Conservation (phyloP, 352 stramenopile genomes). For the Phytophthora multivora region DNA sequence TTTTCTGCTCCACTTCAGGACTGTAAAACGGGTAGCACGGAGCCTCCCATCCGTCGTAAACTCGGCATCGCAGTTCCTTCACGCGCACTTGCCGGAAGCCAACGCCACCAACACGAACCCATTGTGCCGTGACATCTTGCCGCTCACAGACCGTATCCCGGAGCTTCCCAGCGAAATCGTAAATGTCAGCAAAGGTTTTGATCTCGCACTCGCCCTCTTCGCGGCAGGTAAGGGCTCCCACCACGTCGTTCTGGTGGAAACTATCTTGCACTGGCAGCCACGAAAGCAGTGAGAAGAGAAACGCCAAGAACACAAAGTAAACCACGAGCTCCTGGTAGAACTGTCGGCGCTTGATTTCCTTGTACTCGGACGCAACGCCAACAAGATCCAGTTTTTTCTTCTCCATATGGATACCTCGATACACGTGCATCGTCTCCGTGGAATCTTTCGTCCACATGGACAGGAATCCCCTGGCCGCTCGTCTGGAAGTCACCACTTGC, state of each 20-base stretch:
- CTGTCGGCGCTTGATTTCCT: constrained; percentile 85
- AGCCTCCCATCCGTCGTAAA: constrained; percentile 62
- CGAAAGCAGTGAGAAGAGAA: constrained; percentile 81
- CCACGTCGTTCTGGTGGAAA: constrained; percentile 87
- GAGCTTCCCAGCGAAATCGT: constrained; percentile 71
- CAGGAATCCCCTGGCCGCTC: constrained; percentile 71
- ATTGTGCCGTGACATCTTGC: constrained; percentile 63
- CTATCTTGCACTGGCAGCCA: constrained; percentile 84
- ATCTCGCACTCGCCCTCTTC: constrained; percentile 84
- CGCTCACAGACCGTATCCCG: constrained; percentile 60
- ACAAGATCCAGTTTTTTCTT: constrained; percentile 89
- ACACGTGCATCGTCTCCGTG: constrained; percentile 53
- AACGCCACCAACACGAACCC: constrained; percentile 77
- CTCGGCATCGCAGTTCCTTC: constrained; percentile 66
- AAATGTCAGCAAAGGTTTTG: constrained; percentile 77
- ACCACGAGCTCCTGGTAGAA: constrained; percentile 91
- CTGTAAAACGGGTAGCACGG: constrained; percentile 82
- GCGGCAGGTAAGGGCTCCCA: constrained; percentile 73
- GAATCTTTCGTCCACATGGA: constrained; percentile 75
- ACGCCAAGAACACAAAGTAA: constrained; percentile 75
- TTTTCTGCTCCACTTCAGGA: constrained; percentile 53
- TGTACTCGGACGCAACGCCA: constrained; percentile 80
- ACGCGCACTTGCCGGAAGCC: constrained; percentile 86
- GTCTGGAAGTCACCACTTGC: constrained; percentile 73
- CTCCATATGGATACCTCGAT: constrained; percentile 89